Percentiles rank a stretch among this genome's conserved stretches.
Conservation (phyloP, 2,329 filamentous ascomycete species). For the Diaporthe sp. region DNA sequence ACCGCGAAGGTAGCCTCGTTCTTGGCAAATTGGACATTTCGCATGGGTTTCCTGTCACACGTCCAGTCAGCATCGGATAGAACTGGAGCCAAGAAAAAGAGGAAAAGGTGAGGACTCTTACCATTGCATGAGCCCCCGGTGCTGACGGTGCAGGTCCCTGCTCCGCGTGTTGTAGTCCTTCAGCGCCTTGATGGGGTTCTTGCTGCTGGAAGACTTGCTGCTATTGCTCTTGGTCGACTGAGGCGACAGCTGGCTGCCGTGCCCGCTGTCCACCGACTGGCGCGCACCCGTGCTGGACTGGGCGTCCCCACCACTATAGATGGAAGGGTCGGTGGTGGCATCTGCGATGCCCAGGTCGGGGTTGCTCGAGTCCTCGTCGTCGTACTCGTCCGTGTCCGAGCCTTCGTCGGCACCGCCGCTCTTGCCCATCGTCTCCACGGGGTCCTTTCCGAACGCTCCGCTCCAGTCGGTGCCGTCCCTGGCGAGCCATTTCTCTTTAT, state of each 20-base stretch:
- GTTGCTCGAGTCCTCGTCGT: slow-evolving; percentile 55
- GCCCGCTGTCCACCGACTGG: slow-evolving; percentile 45
- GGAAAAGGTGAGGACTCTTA: slow-evolving; percentile 40
- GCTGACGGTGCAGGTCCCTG: slow-evolving; percentile 84
- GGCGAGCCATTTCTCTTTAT: slow-evolving; percentile 82
- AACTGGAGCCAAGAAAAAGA: not conserved
- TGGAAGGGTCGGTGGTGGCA: slow-evolving; percentile 53
- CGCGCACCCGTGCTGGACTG: slow-evolving; percentile 38
- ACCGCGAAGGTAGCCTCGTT: slow-evolving; percentile 86
- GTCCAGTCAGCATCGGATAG: not conserved
- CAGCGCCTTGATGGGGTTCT: slow-evolving; percentile 68
- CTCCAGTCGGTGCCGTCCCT: slow-evolving; percentile 89
- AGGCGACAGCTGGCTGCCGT: slow-evolving; percentile 26
- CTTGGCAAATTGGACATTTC: slow-evolving; percentile 89
- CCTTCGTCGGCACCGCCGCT: slow-evolving; percentile 49
- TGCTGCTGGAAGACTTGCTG: slow-evolving; percentile 50
- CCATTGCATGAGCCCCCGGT: slow-evolving; percentile 96
- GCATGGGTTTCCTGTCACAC: slow-evolving; percentile 73
- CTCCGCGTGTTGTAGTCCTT: slow-evolving; percentile 77
- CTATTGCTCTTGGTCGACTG: slow-evolving; percentile 46
- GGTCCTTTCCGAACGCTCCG: slow-evolving; percentile 86
- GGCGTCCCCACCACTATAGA: slow-evolving; percentile 6
- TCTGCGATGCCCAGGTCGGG: slow-evolving; percentile 74
- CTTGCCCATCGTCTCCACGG: slow-evolving; percentile 60
- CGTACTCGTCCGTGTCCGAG: slow-evolving; percentile 50